phyloP scores from a whole-genome alignment of 2,329 filamentous ascomycete genomes.

The Penicillium sp. region DNA sequence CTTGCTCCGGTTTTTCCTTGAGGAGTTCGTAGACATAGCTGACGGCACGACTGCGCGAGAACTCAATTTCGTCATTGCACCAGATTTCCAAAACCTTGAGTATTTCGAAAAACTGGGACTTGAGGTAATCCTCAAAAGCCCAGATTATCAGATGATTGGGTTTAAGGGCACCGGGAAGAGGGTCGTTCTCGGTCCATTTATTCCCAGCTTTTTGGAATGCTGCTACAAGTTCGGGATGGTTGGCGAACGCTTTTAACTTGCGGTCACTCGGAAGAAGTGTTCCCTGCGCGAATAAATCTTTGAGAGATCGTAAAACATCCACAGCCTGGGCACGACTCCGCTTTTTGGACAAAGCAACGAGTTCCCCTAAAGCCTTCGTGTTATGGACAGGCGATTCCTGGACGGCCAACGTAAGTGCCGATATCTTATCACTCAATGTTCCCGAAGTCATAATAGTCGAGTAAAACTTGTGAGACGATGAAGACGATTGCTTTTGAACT shows the following conservation, averaged over 20 bases:
- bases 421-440: slow-evolving; percentile 95
- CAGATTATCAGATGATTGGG: slow-evolving; percentile 77
- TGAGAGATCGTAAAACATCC: slow-evolving; percentile 84
- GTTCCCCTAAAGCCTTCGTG: slow-evolving; percentile 78
- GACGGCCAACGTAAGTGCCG: slow-evolving; percentile 85
- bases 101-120: slow-evolving; percentile 88
- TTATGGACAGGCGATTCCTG: slow-evolving; percentile 97
- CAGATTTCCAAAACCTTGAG: slow-evolving; percentile 87
- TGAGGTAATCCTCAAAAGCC: slow-evolving; percentile 94
- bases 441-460: slow-evolving; percentile 95
- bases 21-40: slow-evolving; percentile 89
- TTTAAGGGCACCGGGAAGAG: slow-evolving; percentile 69
- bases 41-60: slow-evolving; percentile 79
- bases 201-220: slow-evolving; percentile 61
- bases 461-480: slow-evolving; percentile 92
- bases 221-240: slow-evolving; percentile 71
- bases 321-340: slow-evolving; percentile 90
- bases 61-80: slow-evolving; percentile 94
- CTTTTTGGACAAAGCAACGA: slow-evolving; percentile 81
- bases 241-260: slow-evolving; percentile 72
- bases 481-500: slow-evolving; percentile 67
- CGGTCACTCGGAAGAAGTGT: slow-evolving; percentile 77
- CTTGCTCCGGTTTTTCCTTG: slow-evolving; percentile 95
- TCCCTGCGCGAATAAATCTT: slow-evolving; percentile 89
- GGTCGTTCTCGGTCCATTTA: slow-evolving; percentile 65